These are phyloP conservation scores for Sextonia rubra DNA, from an alignment of 164 flowering plant genomes.

Conservation along the genomic window DNA sequence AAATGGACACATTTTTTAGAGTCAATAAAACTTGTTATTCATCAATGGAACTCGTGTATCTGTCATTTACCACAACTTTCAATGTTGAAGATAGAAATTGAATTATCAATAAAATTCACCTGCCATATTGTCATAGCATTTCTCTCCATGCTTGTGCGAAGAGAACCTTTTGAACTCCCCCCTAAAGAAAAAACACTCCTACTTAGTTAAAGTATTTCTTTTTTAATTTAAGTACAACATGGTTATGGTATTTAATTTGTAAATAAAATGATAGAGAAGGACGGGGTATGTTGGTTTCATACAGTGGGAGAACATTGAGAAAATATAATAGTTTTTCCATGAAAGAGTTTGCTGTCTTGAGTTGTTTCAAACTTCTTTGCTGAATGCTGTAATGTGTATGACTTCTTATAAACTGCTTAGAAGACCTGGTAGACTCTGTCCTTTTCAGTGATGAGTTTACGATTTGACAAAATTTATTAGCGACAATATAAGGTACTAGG, in stretches of 20 bases:
- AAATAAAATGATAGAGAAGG: not conserved
- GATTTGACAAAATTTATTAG: no score
- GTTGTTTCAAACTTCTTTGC: conserved; percentile 33
- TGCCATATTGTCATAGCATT: conserved; percentile 2
- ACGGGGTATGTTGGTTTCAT: conserved; percentile 13
- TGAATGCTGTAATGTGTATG: conserved; percentile 36
- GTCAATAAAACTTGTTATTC: not conserved
- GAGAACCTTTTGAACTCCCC: conserved; percentile 14
- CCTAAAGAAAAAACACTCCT: conserved; percentile 1
- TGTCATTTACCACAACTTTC: not conserved
- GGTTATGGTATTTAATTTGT: not conserved
- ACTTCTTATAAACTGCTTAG: not conserved
- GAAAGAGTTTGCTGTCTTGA: conserved; percentile 28
- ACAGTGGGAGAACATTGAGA: conserved; percentile 35
- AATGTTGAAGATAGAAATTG: not conserved
- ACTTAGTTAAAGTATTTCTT: not conserved
- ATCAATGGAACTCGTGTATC: no score
- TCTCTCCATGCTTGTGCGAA: conserved; percentile 6
- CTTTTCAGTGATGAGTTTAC: no score
- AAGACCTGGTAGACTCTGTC: not conserved
- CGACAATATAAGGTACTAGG: no score
- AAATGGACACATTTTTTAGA: not conserved
- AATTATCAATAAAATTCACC: conserved; percentile 24
- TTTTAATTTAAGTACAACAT: not conserved
- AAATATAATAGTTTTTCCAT: conserved; percentile 21